phyloP scores from a whole-genome alignment of 208 protist genomes.

The Trypanosoma avium region DNA sequence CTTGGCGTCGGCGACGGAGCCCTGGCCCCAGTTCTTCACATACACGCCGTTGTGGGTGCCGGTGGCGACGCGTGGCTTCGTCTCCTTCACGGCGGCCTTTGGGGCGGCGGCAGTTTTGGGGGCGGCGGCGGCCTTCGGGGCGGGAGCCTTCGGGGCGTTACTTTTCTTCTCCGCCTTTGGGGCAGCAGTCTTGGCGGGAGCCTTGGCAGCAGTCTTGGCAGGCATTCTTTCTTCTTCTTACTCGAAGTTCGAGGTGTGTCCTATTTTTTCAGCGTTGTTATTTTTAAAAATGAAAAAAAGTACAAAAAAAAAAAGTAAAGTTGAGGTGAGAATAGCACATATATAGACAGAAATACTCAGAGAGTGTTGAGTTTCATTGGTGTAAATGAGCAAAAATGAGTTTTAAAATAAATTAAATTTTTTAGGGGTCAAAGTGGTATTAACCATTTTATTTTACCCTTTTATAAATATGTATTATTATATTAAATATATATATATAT shows the following conservation, averaged over 20 bases:
- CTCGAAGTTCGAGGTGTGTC: conserved; percentile 86
- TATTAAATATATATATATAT: too few species aligned
- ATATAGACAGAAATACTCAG: too few species aligned
- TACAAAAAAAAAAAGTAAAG: too few species aligned
- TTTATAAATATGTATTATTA: too few species aligned
- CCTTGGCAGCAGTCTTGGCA: conserved; percentile 42
- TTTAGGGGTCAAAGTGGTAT: too few species aligned
- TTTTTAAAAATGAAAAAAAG: too few species aligned
- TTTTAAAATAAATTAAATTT: too few species aligned
- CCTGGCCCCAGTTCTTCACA: conserved; percentile 85
- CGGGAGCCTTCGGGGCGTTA: conserved; percentile 46
- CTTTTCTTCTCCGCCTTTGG: conserved; percentile 47
- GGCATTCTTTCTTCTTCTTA: conserved; percentile 77
- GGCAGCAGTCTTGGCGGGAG: conserved; percentile 44
- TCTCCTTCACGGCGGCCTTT: conserved; percentile 20
- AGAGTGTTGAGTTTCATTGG: too few species aligned
- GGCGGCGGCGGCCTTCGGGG: conserved; percentile 29
- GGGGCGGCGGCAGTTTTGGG: conserved; percentile 31
- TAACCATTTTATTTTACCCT: too few species aligned
- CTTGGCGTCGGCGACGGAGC: conserved; percentile 64
- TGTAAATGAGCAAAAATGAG: too few species aligned
- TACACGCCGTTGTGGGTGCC: conserved; percentile 74
- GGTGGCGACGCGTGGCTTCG: conserved; percentile 29
- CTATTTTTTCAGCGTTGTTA: too few species aligned
- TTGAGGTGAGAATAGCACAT: too few species aligned